Conservation (phyloP, 768 basidiomycete species). For the Psilocybe cyanescens region DNA sequence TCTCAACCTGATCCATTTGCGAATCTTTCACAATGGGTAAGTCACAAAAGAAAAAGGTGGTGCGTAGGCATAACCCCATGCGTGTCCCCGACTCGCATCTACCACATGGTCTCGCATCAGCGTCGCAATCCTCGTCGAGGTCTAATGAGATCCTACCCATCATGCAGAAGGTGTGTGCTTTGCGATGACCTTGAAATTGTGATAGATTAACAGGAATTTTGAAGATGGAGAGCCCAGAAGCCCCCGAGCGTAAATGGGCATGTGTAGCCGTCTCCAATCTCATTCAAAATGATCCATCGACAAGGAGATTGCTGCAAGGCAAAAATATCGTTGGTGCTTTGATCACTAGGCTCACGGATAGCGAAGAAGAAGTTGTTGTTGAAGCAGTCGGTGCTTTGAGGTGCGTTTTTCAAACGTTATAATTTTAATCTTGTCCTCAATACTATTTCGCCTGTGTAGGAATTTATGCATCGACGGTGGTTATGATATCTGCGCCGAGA, state of each 20-base stretch:
- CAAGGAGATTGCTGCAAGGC: slow-evolving; percentile 85
- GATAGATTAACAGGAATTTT: slow-evolving; percentile 1
- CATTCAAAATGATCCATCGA: slow-evolving; percentile 94
- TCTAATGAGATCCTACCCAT: slow-evolving; percentile 84
- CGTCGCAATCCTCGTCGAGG: slow-evolving; percentile 74
- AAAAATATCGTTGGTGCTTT: slow-evolving; percentile 88
- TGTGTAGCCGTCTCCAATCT: slow-evolving; percentile 96
- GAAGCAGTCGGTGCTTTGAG: slow-evolving; percentile 89
- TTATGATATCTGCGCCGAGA: slow-evolving; percentile 93
- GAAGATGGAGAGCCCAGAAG: slow-evolving; percentile 79
- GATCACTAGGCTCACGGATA: slow-evolving; percentile 87
- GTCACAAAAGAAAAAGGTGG: slow-evolving; percentile 83
- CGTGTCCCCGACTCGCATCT: slow-evolving; percentile 93
- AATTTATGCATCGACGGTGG: slow-evolving; percentile 96
- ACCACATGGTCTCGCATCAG: slow-evolving; percentile 78
- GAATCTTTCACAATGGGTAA: slow-evolving; percentile 72
- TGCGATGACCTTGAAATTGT: slow-evolving; percentile 1
- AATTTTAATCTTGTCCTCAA: not conserved
- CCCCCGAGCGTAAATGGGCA: slow-evolving; percentile 89
- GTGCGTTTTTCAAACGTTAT: slow-evolving; percentile 43
- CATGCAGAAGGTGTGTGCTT: slow-evolving; percentile 74
- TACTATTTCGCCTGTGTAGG: slow-evolving; percentile 40
- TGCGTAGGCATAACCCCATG: slow-evolving; percentile 92
- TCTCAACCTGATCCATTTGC: not conserved
- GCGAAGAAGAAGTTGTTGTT: slow-evolving; percentile 87